Evolutionary conservation across 208 protist genomes (phyloP).

Genomic region (Crithidia thermophila): DNA sequence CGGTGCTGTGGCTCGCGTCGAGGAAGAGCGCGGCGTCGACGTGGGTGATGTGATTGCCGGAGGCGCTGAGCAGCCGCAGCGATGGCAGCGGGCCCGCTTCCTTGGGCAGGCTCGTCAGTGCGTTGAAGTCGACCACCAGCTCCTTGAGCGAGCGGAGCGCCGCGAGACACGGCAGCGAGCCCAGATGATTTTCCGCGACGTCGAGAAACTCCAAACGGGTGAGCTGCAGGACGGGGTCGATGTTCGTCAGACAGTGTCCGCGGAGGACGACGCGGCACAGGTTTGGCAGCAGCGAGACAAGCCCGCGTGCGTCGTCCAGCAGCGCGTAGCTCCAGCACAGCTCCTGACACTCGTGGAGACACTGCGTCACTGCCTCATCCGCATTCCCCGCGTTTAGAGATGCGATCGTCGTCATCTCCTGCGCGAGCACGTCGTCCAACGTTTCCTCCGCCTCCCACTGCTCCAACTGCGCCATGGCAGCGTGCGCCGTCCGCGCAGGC

Average conservation of each 20-base stretch:
- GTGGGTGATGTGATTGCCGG: slow-evolving; percentile 80
- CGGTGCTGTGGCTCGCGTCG: slow-evolving; percentile 1
- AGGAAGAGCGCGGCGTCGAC: slow-evolving; percentile 54
- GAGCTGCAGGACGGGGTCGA: slow-evolving; percentile 56
- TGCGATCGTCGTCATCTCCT: neutral
- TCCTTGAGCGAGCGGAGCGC: slow-evolving; percentile 39
- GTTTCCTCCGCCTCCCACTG: neutral
- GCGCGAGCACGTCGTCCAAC: slow-evolving; percentile 1
- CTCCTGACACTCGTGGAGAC: slow-evolving; percentile 14
- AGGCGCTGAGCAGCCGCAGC: slow-evolving; percentile 83
- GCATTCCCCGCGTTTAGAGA: neutral
- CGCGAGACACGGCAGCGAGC: slow-evolving; percentile 42
- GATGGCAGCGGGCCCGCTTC: slow-evolving; percentile 48
- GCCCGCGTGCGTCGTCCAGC: slow-evolving; percentile 19
- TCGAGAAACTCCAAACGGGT: slow-evolving; percentile 60
- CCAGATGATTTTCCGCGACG: slow-evolving; percentile 73
- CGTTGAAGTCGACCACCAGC: slow-evolving; percentile 82
- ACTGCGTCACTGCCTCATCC: neutral
- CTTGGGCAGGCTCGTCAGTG: slow-evolving; percentile 37
- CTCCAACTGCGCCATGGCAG: slow-evolving; percentile 12
- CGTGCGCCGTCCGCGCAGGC: slow-evolving; percentile 32
- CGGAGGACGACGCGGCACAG: slow-evolving; percentile 51
- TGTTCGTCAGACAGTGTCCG: slow-evolving; percentile 55
- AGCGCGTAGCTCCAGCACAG: slow-evolving; percentile 43
- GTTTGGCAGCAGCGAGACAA: slow-evolving; percentile 22